Percentiles rank a stretch among this genome's conserved stretches.
Conservation (phyloP, 192 early-diverging fungal genomes). For the Diversispora epigaea region DNA sequence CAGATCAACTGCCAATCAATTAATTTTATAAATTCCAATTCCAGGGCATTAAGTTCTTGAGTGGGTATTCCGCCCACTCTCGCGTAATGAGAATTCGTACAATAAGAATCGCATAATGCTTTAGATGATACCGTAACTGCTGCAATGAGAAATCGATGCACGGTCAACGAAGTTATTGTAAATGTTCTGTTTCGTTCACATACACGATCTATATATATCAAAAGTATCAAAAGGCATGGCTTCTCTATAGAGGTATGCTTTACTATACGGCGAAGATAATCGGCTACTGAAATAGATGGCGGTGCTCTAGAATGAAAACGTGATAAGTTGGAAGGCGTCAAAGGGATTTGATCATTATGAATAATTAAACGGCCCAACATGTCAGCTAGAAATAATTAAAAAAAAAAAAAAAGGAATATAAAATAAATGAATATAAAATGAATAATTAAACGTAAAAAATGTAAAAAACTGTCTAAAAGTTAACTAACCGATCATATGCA, state of each 20-base stretch:
- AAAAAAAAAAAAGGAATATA: background rate
- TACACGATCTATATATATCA: slow-evolving; percentile 93
- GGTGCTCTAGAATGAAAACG: slow-evolving; percentile 94
- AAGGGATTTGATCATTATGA: slow-evolving; percentile 61
- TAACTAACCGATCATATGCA: slow-evolving; percentile 36
- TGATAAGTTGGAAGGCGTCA: slow-evolving; percentile 68
- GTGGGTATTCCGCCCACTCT: slow-evolving; percentile 92
- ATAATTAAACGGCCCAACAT: slow-evolving; percentile 58
- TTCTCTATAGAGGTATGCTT: slow-evolving; percentile 90
- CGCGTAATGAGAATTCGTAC: slow-evolving; percentile 94
- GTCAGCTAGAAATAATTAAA: slow-evolving; percentile 44
- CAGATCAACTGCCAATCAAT: slow-evolving; percentile 90
- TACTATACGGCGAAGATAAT: slow-evolving; percentile 88
- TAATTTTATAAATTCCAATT: slow-evolving; percentile 83
- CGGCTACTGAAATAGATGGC: slow-evolving; percentile 80
- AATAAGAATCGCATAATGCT: slow-evolving; percentile 89
- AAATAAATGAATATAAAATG: background rate
- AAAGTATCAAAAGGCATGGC: slow-evolving; percentile 79
- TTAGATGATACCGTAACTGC: slow-evolving; percentile 85
- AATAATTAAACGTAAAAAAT: background rate
- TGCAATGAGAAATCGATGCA: slow-evolving; percentile 91
- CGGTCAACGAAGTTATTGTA: slow-evolving; percentile 90
- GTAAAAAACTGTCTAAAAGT: background rate
- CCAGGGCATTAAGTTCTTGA: slow-evolving; percentile 91
- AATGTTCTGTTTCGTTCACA: slow-evolving; percentile 74